Evolutionary conservation across 1,284 basidiomycete species (phyloP), one percentile per base, ranked within the genome.

Genomic region (Ceratobasidium sp.): DNA sequence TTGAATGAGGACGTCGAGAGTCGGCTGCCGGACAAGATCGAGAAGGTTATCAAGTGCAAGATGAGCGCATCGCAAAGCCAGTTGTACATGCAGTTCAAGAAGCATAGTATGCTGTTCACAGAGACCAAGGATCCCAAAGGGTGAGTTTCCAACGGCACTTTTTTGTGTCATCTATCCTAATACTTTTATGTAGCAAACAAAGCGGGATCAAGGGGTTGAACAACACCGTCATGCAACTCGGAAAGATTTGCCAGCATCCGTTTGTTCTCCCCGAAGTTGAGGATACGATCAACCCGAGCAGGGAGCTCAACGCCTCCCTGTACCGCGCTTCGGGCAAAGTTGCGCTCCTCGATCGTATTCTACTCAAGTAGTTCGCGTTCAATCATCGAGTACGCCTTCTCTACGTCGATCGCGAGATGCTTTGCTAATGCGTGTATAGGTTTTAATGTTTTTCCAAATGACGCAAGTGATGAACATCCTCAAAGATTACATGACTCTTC

Each of bases 361-460:
- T 99, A 51, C 97, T 97, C 75, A 99, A 99, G 86, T 93, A 99
- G 82, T 98, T 98, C 83, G 87, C 90, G 3, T 96, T 95, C 6
- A 95, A 93, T 39, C 97, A 99, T 88, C 93, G 97, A 84, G 96
- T 97, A 83, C 60, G 88, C 84, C 28, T 28, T 42, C 33, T 56
- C 75, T 15, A 15, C 20, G 44, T 60, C 42, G 56, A 20, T 70
- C 33, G 9, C 49, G 26, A 18, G 39, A 20, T 44, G 58, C n/a
- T 68, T 61, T 0, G 58, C 71, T 51, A 66, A 75, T 9, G 55
- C 82, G 97, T 98, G 92, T 98, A 95, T 86, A 97, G 96, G 97
- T 99, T 64, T 90, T 99, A 81, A 98, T 99, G 84, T 99, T 99
- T 89, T 97, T 96, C 83, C 98, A 99, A 86, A 99, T 99, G 98